Base-by-base conservation (phyloP, 768 basidiomycete species). In the Tubosaeta brunneosetosa region DNA sequence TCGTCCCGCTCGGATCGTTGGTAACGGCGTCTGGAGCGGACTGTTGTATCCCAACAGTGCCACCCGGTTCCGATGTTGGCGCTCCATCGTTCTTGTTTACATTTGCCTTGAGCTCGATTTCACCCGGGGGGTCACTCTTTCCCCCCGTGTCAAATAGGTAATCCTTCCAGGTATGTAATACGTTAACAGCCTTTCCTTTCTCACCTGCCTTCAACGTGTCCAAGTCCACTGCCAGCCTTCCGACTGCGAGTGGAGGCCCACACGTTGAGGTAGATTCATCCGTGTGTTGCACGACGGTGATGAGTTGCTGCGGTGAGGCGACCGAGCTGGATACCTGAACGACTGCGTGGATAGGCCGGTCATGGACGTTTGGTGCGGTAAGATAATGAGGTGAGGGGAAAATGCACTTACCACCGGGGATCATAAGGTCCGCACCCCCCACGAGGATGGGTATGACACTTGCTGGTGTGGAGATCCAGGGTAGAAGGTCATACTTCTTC, bases 381-480 rank as follows among this genome's bases (percentile, higher is more conserved):
- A 34, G 43, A 36, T 12, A 17, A 16, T 14, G 5, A 3, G 5
- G 13, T 14, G 7, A 25, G 25, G 25, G 44, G 6, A 47, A 22
- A 1, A 14, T 32, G 22, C 42, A 73, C 83, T 63, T 63, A 86
- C 88, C 87, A 68, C 90, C 91, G 4, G 91, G 88, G 32, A 88
- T 83, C 89, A 94, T 92, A 8, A 93, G 77, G 71, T 94, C 90
- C 0, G 91, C 88, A n/a, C 91, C 91, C 10, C 81, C 81, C 3
- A 82, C 71, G 12, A 94, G 76, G 25, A 84, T 74, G 1, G 85
- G 85, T 34, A 91, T 80, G 27, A 91, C 90, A 11, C 80, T 70
- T 2, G 79, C 66, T 3, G 88, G 86, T 0, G 90, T 91, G 3
- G 83, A 80, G n/a, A 93, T 57, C 53, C 77, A 77, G 0, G 88